Evolutionary conservation across 495 filamentous ascomycete genomes (phyloP).

Genomic region (Podospora appendiculata): DNA sequence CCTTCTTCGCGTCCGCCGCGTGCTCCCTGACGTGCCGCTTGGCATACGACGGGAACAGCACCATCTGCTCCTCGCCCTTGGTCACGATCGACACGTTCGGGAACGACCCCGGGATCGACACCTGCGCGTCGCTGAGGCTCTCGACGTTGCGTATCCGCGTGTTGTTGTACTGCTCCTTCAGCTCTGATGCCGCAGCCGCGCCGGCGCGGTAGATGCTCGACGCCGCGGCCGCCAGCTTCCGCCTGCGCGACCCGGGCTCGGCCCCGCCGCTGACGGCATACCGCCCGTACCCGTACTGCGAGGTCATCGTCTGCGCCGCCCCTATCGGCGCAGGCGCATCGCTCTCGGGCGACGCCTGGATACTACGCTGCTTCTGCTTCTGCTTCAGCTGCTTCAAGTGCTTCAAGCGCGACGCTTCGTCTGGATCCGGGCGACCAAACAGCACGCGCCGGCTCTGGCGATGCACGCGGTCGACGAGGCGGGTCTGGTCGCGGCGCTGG

Average conservation of each 20-base stretch:
- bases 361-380: no score
- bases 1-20: slow-evolving; percentile 6
- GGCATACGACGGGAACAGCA: slow-evolving; percentile 89
- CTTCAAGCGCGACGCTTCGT: neutral
- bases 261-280: slow-evolving; percentile 14
- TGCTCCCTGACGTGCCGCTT: slow-evolving; percentile 51
- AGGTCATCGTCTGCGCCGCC: slow-evolving; percentile 15
- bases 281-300: slow-evolving; percentile 21
- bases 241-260: slow-evolving; percentile 63
- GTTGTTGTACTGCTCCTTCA: slow-evolving; percentile 86
- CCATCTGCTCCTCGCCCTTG: slow-evolving; percentile 82
- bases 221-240: slow-evolving; percentile 60
- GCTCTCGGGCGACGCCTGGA: neutral
- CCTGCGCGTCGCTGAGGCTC: slow-evolving; percentile 42
- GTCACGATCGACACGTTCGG: slow-evolving; percentile 72
- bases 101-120: slow-evolving; percentile 65
- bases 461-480: slow-evolving; percentile 44
- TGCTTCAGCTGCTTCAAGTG: neutral
- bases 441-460: slow-evolving; percentile 31
- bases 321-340: neutral
- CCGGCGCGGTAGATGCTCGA: slow-evolving; percentile 53
- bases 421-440: neutral
- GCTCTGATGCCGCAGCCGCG: slow-evolving; percentile 80
- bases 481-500: slow-evolving; percentile 37
- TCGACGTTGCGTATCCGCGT: slow-evolving; percentile 46